Base-by-base conservation (phyloP, 768 basidiomycete genomes). In the Agrocybe praecox region DNA sequence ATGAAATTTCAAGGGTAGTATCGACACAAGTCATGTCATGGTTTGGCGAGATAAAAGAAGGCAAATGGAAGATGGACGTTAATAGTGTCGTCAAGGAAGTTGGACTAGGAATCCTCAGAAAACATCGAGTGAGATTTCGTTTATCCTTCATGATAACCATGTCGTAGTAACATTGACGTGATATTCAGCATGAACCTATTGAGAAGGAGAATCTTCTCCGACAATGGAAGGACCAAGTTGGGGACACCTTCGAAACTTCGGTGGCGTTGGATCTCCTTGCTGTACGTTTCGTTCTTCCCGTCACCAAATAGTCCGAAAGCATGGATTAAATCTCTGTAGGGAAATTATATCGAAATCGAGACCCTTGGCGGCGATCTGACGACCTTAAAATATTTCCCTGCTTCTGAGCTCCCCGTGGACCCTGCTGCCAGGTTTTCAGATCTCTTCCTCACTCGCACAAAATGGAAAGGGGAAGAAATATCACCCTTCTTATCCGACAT, bases 341-440 rank as follows among this genome's bases (percentile, higher is more conserved):
- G 92, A 49, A 88, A 90, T 69, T 92, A 87, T 72, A 77, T 94
- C 48, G 72, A 76, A 17, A 71, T 78, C 2, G 65, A 78, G 11
- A 67, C 74, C 19, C 60, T 72, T 17, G 63, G 74, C n/a, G 71
- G 66, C 46, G 75, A 60, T 36, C 29, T 60, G 49, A 57, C 72
- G 5, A 67, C 78, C 15, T 64, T 96, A 32, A 83, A 73, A 14
- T 94, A 94, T 73, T 92, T 96, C 67, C 88, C 94, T 12, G 76
- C 83, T 2, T 84, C 90, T 0, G 70, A 74, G 1, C 85, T 98
- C 22, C 91, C 96, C 1, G 69, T 82, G 0, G 89, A 93, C 49
- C 89, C 96, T 6, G 77, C 87, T 1, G 81, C 85, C 8, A 88
- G 96, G 15, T 98, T 98, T 74, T 71, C 82, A 12, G 93, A 96